Conservation (phyloP, 805 yeast species). For the Metschnikowia lachancei region DNA sequence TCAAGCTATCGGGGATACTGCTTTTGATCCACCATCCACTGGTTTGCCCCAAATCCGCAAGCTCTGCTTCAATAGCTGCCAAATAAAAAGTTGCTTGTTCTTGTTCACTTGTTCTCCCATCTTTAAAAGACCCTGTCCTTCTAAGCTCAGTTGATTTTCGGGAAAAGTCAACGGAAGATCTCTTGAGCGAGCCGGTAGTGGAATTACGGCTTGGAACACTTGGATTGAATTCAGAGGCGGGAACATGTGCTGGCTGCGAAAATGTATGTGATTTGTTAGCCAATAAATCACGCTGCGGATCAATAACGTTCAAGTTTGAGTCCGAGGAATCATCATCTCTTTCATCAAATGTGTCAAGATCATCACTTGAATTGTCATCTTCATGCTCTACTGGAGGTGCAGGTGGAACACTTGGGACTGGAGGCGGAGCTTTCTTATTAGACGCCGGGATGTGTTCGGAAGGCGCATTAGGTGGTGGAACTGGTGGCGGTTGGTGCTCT, state of each 20-base stretch:
- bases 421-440: slow-evolving; percentile 11
- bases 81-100: slow-evolving; percentile 30
- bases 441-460: slow-evolving; percentile 7
- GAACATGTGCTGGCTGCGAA: slow-evolving; percentile 18
- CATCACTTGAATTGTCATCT: neutral
- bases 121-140: slow-evolving; percentile 7
- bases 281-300: slow-evolving; percentile 4
- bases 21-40: slow-evolving; percentile 68
- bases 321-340: slow-evolving; percentile 16
- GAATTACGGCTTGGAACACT: slow-evolving; percentile 14
- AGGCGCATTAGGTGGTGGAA: neutral
- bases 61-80: slow-evolving; percentile 29
- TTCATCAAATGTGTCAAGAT: neutral
- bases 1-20: slow-evolving; percentile 54
- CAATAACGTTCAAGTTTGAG: slow-evolving; percentile 9
- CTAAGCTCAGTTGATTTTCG: slow-evolving; percentile 10
- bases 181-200: slow-evolving; percentile 13
- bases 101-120: slow-evolving; percentile 19
- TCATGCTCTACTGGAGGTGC: neutral
- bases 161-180: slow-evolving; percentile 9
- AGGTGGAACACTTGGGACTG: slow-evolving; percentile 8
- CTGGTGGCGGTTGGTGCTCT: neutral
- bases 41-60: slow-evolving; percentile 25
- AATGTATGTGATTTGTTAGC: slow-evolving; percentile 10
- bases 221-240: slow-evolving; percentile 12